These are phyloP conservation scores for Oligophagozyma castellii DNA, from an alignment of 1,139 yeast species.

Conservation along the genomic window DNA sequence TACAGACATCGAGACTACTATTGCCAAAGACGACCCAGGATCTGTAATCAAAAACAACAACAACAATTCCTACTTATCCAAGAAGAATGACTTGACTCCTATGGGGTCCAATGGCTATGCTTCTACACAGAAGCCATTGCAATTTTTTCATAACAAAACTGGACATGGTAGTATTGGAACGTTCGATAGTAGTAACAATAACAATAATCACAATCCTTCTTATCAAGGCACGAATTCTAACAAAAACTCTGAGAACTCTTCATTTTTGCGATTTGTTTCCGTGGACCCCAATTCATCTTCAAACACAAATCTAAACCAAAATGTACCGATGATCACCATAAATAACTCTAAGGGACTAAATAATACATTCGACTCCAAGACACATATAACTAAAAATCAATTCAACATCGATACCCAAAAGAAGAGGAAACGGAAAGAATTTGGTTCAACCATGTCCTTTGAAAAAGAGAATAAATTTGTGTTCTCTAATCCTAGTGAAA, in stretches of 20 bases:
- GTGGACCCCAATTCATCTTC: neutral
- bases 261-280: neutral
- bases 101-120: constrained; percentile 12
- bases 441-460: neutral
- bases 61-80: neutral
- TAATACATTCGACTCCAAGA: neutral
- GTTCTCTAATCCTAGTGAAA: neutral
- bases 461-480: neutral
- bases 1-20: constrained; percentile 4
- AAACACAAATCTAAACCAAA: neutral
- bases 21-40: constrained; percentile 7
- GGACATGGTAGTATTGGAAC: neutral
- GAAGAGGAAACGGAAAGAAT: neutral
- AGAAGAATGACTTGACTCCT: constrained; percentile 9
- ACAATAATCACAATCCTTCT: neutral
- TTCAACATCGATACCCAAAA: too few species aligned
- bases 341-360: neutral
- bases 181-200: too few species aligned
- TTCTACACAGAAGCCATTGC: constrained; percentile 24
- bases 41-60: constrained; percentile 4
- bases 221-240: neutral
- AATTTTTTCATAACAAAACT: constrained; percentile 13
- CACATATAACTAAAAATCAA: neutral
- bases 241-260: neutral
- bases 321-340: neutral